Base-by-base conservation (phyloP, 2,329 filamentous ascomycete genomes). In the Capronia epimyces region DNA sequence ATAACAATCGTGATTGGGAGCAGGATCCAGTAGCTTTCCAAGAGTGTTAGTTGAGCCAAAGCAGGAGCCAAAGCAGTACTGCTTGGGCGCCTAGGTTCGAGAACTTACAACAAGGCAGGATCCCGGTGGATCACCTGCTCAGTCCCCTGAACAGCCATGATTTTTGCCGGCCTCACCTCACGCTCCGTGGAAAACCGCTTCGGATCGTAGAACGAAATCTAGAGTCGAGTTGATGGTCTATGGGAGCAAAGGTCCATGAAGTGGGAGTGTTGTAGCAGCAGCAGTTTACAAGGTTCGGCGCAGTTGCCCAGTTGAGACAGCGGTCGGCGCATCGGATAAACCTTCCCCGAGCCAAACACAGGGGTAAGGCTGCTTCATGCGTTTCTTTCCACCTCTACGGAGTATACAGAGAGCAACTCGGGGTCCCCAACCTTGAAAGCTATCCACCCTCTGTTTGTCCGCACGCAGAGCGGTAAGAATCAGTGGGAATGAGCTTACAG, bases 71-170 rank as follows among this genome's bases (percentile, higher is more conserved):
- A 46, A 21, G 22, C 25, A 41, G 24, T 7, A 32, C 29, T 7
- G 29, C 7, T 32, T n/a, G 29, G 7, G 29, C 13, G 7, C 3
- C 29, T 3, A n/a, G 3, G 7, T 8, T n/a, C n/a, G n/a, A 12
- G 40, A 46, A 71, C 87, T 67, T 76, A 97, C 93, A 98, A 95
- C 60, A 98, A 78, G 73, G 95, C 90, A 66, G 93, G 91, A 86
- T 98, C 94, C 81, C 93, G 75, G 75, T 95, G 87, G 81, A 98
- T 96, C 76, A 89, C 93, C 78, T 98, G 93, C 62, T 88, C 84
- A 60, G 86, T 80, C 60, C 86, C 78, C 74, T 93, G 69, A 51
- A 70, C 84, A 63, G 86, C 86, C 91, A 97, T 97, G 24, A 40
- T 48, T 25, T 20, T 13, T 8, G 39, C 8, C 15, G 20, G 32